Evolutionary conservation across 2,329 filamentous ascomycete species (phyloP), one percentile per base, ranked within the genome.

Genomic region (Aspergillus ustus): DNA sequence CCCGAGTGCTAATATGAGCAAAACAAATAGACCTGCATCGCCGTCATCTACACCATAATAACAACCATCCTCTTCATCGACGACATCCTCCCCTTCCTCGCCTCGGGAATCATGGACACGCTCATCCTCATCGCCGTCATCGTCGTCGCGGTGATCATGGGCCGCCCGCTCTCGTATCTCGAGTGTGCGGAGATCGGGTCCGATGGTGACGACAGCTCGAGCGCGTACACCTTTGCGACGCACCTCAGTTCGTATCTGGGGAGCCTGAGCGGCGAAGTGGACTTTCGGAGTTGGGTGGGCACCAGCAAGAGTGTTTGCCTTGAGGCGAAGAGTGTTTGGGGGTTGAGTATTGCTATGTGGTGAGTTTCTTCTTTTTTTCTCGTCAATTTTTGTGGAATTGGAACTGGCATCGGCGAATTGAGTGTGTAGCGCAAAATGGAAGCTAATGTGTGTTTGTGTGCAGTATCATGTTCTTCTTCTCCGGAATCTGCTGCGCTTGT

Each of bases 321-420:
- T 71, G 88, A 95, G 81, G 88, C 93, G 75, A 96, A 96, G 83
- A 87, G 90, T 17, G 86, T 95, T 67, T 97, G 93, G 93, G 93
- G 92, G 1, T 78, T 97, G 63, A 86, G 87, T 75, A 93, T 97
- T 76, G 88, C 88, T 4, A 84, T 96, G 53, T 92, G 85, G 85
- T 87, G 73, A 72, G 83, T 81, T 52, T 34, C 37, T 44, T n/a
- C 25, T 7, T 46, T 56, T 19, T 22, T 31, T 20, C 20, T 43
- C 25, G 6, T 7, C 49, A n/a, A n/a, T n/a, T 17, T 8, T 34
- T 37, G 15, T 19, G 49, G n/a, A 59, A 25, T 31, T 57, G 31
- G 46, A 5, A 29, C 13, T 25, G 44, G 49, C 25, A 25, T 25
- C 25, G 25, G 25, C 25, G 59, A 69, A 54, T 63, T 48, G 34